phyloP scores from a whole-genome alignment of 2,329 filamentous ascomycete genomes.

The Epichloe uncinata region DNA sequence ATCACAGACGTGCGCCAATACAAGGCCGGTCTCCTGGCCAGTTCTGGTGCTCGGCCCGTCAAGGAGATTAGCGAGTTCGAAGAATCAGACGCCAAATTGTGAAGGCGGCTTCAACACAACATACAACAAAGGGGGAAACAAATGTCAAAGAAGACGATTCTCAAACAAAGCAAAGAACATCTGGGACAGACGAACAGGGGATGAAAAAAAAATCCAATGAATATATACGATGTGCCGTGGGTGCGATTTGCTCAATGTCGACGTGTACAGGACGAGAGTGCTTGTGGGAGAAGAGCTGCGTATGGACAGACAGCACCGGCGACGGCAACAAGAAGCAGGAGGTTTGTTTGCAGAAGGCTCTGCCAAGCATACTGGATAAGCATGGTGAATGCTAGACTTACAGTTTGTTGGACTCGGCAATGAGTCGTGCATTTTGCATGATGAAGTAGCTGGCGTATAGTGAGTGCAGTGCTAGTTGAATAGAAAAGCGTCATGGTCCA shows the following conservation, averaged over 20 bases:
- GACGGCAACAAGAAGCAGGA: not conserved
- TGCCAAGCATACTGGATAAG: too few relatives aligned
- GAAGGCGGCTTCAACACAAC: not conserved
- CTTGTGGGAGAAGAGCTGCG: not conserved
- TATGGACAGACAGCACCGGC: not conserved
- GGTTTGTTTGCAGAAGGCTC: not conserved
- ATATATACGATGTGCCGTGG: too few relatives aligned
- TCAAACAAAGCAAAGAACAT: too few relatives aligned
- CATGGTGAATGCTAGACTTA: not conserved
- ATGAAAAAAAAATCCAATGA: too few relatives aligned
- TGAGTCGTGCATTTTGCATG: not conserved
- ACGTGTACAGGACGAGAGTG: not conserved
- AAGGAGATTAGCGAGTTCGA: slow-evolving; percentile 74
- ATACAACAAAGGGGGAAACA: not conserved
- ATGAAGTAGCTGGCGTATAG: not conserved
- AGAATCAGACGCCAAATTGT: slow-evolving; percentile 73
- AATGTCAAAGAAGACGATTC: too few relatives aligned
- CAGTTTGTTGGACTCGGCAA: not conserved
- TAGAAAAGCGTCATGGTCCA: not conserved
- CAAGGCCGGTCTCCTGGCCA: slow-evolving; percentile 64
- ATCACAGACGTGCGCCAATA: slow-evolving; percentile 71
- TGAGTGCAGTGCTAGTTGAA: not conserved
- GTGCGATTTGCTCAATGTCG: too few relatives aligned
- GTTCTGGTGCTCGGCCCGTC: slow-evolving; percentile 57
- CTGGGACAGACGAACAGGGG: too few relatives aligned